phyloP scores from a whole-genome alignment of 83 land plant species.

The Thuja plicata region DNA sequence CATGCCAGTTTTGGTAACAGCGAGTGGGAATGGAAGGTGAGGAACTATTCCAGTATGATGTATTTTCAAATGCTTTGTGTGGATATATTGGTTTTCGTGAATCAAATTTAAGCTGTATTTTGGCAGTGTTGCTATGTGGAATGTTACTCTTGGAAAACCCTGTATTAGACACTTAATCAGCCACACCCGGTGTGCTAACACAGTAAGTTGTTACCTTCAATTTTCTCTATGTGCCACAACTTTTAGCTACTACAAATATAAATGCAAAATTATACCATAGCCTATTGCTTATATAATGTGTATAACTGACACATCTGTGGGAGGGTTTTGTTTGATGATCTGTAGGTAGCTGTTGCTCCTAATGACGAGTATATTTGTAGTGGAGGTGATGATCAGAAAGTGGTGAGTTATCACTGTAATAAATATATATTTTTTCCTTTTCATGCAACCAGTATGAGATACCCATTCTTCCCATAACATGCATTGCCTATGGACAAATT shows the following conservation, averaged over 20 bases:
- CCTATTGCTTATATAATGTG: neutral
- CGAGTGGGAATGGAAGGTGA: constrained; percentile 70
- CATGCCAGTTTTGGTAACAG: constrained; percentile 55
- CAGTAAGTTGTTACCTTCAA: constrained; percentile 30
- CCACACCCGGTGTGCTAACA: constrained; percentile 56
- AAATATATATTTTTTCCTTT: too few species aligned
- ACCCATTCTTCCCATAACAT: too few species aligned
- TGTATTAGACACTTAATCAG: constrained; percentile 45
- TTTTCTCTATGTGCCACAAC: constrained; percentile 8
- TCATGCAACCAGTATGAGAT: too few species aligned
- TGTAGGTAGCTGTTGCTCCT: constrained; percentile 56
- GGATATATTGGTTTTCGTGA: neutral
- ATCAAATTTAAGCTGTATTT: neutral
- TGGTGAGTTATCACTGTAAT: constrained; percentile 27
- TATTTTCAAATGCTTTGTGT: constrained; percentile 2
- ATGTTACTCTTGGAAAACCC: constrained; percentile 53
- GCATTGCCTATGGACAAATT: too few species aligned
- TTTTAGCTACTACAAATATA: neutral
- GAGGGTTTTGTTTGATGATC: neutral
- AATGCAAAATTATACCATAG: neutral
- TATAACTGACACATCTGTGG: neutral
- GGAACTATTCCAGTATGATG: neutral
- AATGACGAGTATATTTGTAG: constrained; percentile 57
- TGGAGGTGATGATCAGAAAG: constrained; percentile 73
- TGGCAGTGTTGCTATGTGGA: constrained; percentile 62